phyloP scores from a whole-genome alignment of 495 filamentous ascomycete genomes.

The Neurospora sp. region DNA sequence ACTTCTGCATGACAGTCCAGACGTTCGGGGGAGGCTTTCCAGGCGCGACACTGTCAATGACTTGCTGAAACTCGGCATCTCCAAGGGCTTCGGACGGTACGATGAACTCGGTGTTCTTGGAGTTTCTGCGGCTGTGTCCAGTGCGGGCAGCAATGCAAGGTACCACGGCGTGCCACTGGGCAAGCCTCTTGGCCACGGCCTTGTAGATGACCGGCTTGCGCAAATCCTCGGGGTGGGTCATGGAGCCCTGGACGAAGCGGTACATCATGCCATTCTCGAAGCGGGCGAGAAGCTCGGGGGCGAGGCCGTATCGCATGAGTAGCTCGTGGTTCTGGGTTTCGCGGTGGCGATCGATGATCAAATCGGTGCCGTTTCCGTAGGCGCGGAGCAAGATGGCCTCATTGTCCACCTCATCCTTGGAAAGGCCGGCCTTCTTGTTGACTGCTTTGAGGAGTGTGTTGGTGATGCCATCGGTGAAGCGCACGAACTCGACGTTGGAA shows the following conservation, averaged over 20 bases:
- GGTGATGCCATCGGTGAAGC: conserved; percentile 96
- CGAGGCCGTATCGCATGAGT: conserved; percentile 68
- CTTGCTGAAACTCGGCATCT: conserved; percentile 28
- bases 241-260: conserved; percentile 70
- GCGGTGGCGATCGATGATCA: conserved; percentile 95
- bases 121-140: conserved; percentile 25
- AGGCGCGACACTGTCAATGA: conserved; percentile 46
- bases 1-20: conserved; percentile 92
- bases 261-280: conserved; percentile 97
- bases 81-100: conserved; percentile 13
- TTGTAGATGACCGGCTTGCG: conserved; percentile 60
- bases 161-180: conserved; percentile 85
- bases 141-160: conserved; percentile 41
- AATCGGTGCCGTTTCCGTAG: conserved; percentile 87
- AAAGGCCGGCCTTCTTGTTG: conserved; percentile 67
- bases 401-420: conserved; percentile 66
- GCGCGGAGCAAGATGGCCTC: conserved; percentile 87
- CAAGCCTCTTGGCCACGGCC: conserved; percentile 71
- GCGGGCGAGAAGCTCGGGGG: conserved; percentile 77
- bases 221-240: conserved; percentile 71
- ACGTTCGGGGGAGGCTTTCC: conserved; percentile 63
- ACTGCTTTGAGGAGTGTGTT: conserved; percentile 89
- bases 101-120: conserved; percentile 12
- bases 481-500: conserved; percentile 75
- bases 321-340: conserved; percentile 54